These are phyloP conservation scores for Penicillium arizonense DNA, from an alignment of 495 filamentous ascomycete genomes.

Conservation along the genomic window DNA sequence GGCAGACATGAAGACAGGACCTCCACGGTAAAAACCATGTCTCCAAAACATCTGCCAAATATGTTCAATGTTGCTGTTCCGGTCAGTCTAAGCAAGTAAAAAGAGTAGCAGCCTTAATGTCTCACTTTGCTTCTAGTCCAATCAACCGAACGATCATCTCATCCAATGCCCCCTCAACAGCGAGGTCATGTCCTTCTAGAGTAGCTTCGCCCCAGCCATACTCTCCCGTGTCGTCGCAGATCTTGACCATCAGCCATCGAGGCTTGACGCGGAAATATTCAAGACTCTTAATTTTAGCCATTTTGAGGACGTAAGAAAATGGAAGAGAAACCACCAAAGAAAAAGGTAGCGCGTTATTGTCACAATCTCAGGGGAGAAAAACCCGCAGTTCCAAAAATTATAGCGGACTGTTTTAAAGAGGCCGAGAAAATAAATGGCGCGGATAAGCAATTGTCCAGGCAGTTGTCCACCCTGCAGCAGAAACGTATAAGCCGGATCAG, in stretches of 20 bases:
- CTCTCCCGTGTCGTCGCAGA: conserved; percentile 61
- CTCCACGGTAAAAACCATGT: conserved; percentile 75
- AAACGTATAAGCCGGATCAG: no score
- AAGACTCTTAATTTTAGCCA: conserved; percentile 69
- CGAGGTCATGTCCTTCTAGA: conserved; percentile 73
- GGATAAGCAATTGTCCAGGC: no score
- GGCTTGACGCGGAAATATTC: conserved; percentile 79
- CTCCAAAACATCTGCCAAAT: conserved; percentile 77
- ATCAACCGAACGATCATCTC: conserved; percentile 63
- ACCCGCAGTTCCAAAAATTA: no score
- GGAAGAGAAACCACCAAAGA: no score
- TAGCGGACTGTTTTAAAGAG: no score
- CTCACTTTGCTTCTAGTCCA: conserved; percentile 74
- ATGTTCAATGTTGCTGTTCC: conserved; percentile 72
- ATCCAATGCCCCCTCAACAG: conserved; percentile 76
- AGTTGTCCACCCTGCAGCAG: no score
- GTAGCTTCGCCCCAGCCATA: conserved; percentile 81
- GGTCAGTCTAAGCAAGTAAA: no score
- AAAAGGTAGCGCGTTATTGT: no score
- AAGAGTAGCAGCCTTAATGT: not conserved
- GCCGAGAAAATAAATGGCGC: no score
- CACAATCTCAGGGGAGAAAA: no score
- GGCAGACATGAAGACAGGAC: conserved; percentile 80
- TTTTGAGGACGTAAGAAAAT: no score
- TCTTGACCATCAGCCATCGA: conserved; percentile 80